Conservation (phyloP, 2,329 filamentous ascomycete genomes). For the Colletotrichum echinochloae region DNA sequence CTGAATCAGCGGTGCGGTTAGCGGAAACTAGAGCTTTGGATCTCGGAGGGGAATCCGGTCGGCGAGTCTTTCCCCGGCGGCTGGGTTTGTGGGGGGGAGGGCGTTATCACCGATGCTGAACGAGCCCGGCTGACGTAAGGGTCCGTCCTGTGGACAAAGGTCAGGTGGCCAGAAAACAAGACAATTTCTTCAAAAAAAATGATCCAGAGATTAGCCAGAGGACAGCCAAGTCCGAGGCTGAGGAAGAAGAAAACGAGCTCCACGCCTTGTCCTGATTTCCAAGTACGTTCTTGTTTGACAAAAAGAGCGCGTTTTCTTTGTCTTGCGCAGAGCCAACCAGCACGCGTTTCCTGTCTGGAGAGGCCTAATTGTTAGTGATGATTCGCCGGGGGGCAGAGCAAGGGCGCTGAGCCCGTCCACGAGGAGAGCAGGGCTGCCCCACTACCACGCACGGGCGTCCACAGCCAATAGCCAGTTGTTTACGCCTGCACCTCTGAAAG, state of each 20-base stretch:
- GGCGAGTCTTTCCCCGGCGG: background rate
- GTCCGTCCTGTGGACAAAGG: too few relatives aligned
- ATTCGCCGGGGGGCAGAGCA: constrained; percentile 16
- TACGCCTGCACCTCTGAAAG: constrained; percentile 37
- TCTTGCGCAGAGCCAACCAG: constrained; percentile 17
- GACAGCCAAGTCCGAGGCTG: background rate
- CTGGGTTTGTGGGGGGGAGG: background rate
- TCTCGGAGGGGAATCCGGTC: constrained; percentile 3
- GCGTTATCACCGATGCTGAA: constrained; percentile 7
- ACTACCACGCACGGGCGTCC: constrained; percentile 25
- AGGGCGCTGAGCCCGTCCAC: constrained; percentile 20
- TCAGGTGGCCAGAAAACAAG: background rate
- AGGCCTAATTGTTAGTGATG: background rate
- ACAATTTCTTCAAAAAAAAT: background rate
- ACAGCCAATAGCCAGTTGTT: constrained; percentile 37
- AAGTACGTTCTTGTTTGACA: background rate
- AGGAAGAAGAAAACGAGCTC: background rate
- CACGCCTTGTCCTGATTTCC: background rate
- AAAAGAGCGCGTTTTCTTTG: constrained; percentile 33
- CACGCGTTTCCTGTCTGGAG: constrained; percentile 22
- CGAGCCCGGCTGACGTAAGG: constrained; percentile 13
- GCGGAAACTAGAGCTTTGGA: constrained; percentile 12
- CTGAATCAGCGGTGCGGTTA: constrained; percentile 24
- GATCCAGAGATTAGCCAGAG: background rate
- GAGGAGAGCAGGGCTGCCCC: constrained; percentile 19